Evolutionary conservation across 1,284 basidiomycete genomes (phyloP), one percentile per base, ranked within the genome.

Genomic region (Trichosporon ovoides): DNA sequence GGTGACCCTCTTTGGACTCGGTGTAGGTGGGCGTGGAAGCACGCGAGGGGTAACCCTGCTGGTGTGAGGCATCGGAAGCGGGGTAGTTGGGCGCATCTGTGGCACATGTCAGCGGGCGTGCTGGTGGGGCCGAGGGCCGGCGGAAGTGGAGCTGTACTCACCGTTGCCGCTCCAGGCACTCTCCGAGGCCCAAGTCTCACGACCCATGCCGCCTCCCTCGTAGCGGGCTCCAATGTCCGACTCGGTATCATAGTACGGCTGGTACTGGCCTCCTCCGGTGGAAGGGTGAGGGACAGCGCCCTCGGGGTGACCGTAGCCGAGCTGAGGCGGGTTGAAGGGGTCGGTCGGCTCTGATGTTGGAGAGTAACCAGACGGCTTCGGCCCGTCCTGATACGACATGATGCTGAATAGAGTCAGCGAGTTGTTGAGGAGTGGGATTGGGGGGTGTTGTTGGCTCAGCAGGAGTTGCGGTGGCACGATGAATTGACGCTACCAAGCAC

Each of bases 161-260:
- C 69, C 68, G 53, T 66, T 60, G 35, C 58, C 61, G 57, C 68
- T 68, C 62, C 64, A 69, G 28, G 68, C 75, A 50, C 72, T 74
- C 54, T 78, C 76, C 51, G 72, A 75, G 16, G 72, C 72, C 74
- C 74, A 78, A 2, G 75, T 78, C 53, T 77, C 75, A 31, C 70
- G 60, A 14, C 68, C 76, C 66, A 70, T 69, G 37, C 76, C 76
- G 53, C 76, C 76, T n/a, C 74, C 74, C 35, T 74, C 72, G 49
- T 71, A 75, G 14, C 76, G 78, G 67, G 87, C 86, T 62, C 82
- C 79, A 73, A 83, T 78, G 65, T 88, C 88, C 36, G 85, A 86
- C 64, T 89, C 87, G 69, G 84, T 85, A 80, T 90, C 88, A 68
- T 87, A 84, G 73, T 87, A 87, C 70, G 75, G 58, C 79, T 68